phyloP scores from a whole-genome alignment of 768 basidiomycete genomes.

The Lentinula raphanica region DNA sequence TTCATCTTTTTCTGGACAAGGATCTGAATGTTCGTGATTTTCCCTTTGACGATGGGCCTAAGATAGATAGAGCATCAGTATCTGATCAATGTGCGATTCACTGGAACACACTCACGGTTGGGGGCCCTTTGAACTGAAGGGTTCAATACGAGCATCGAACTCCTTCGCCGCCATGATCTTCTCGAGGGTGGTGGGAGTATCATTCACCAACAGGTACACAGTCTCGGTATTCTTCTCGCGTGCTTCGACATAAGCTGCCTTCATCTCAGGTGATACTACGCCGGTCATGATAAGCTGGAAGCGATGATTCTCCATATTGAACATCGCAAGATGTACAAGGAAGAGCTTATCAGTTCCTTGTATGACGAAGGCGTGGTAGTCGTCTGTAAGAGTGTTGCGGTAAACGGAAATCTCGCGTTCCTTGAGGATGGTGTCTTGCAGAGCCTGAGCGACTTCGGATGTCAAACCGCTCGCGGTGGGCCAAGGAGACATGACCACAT shows the following conservation, averaged over 20 bases:
- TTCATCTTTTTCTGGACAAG: slow-evolving; percentile 25
- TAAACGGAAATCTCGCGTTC: slow-evolving; percentile 28
- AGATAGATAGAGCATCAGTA: neutral
- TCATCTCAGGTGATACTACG: slow-evolving; percentile 15
- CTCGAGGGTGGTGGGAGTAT: neutral
- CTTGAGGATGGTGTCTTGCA: slow-evolving; percentile 27
- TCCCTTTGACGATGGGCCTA: slow-evolving; percentile 7
- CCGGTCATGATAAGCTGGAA: slow-evolving; percentile 32
- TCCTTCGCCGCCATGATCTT: neutral
- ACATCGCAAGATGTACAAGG: slow-evolving; percentile 29
- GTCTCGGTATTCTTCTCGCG: slow-evolving; percentile 15
- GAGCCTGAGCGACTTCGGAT: slow-evolving; percentile 24
- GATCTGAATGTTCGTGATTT: slow-evolving; percentile 23
- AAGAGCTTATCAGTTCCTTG: slow-evolving; percentile 28
- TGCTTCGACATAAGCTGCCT: slow-evolving; percentile 12
- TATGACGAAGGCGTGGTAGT: slow-evolving; percentile 30
- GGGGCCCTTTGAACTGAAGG: neutral
- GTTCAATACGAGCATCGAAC: neutral
- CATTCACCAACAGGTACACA: slow-evolving; percentile 12
- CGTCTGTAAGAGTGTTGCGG: slow-evolving; percentile 28
- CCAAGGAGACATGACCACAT: slow-evolving; percentile 39
- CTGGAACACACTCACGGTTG: slow-evolving; percentile 3
- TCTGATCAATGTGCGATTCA: neutral
- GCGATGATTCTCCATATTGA: slow-evolving; percentile 31
- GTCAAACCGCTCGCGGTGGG: slow-evolving; percentile 23